phyloP scores from a whole-genome alignment of 352 stramenopile genomes.

The Pythium coloratum region DNA sequence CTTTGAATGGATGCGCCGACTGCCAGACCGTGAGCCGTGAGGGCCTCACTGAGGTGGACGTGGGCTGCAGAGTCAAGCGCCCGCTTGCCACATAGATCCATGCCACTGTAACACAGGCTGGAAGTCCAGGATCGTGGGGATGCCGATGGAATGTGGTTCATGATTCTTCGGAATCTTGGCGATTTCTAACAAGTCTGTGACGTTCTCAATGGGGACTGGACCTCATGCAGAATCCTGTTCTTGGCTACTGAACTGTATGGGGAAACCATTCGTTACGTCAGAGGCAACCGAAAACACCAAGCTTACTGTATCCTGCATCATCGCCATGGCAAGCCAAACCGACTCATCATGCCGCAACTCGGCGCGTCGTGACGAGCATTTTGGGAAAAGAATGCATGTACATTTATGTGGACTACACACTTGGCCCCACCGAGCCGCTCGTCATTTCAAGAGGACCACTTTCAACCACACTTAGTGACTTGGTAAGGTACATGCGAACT shows the following conservation, averaged over 20 bases:
- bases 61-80: not conserved
- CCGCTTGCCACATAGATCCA: too few relatives aligned
- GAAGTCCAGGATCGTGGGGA: too few relatives aligned
- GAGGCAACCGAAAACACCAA: too few relatives aligned
- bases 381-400: not conserved
- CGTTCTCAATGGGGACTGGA: too few relatives aligned
- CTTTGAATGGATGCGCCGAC: not conserved
- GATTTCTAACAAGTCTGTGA: too few relatives aligned
- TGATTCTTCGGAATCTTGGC: too few relatives aligned
- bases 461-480: not conserved
- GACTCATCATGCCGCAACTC: not conserved
- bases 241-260: too few relatives aligned
- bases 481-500: not conserved
- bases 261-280: too few relatives aligned
- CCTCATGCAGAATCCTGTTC: too few relatives aligned
- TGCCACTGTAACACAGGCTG: too few relatives aligned
- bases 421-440: not conserved
- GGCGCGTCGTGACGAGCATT: not conserved
- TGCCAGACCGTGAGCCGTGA: not conserved
- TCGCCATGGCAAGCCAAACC: not conserved
- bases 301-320: not conserved
- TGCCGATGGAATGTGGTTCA: too few relatives aligned
- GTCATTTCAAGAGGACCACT: not conserved
- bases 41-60: not conserved
- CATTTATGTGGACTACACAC: not conserved